A percentile compares a stretch with the other conserved stretches of the same genome.
Evolutionary conservation across 345 rosid genomes (phyloP).

Genomic region (Abelmoschus esculentus): DNA sequence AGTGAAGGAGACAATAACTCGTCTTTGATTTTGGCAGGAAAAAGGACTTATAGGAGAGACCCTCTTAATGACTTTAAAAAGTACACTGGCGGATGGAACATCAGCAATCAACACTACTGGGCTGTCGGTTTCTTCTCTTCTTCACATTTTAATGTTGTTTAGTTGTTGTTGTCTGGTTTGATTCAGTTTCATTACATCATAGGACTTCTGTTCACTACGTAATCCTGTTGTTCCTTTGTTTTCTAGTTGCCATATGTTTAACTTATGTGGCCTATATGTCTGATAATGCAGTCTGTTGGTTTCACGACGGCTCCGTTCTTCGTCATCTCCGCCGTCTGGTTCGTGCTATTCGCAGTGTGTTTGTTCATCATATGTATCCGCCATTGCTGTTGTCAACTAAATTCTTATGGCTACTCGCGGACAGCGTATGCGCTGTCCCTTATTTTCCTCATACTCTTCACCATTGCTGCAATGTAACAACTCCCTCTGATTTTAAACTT

Average conservation of each 20-base stretch:
- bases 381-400: slow-evolving; percentile 65
- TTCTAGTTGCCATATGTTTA: no score
- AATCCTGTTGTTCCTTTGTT: no score
- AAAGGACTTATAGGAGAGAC: slow-evolving; percentile 59
- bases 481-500: not conserved
- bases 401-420: slow-evolving; percentile 74
- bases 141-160: not conserved
- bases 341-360: slow-evolving; percentile 51
- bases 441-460: slow-evolving; percentile 63
- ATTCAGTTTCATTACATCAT: no score
- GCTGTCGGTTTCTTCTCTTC: slow-evolving; percentile 52
- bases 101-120: slow-evolving; percentile 73
- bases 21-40: slow-evolving; percentile 59
- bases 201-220: no score
- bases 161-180: no score
- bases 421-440: slow-evolving; percentile 75
- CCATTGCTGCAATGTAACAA: slow-evolving; percentile 72
- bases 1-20: slow-evolving; percentile 17
- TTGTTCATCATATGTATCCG: slow-evolving; percentile 53
- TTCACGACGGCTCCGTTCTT: slow-evolving; percentile 69
- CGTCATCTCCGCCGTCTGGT: slow-evolving; percentile 59
- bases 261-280: not conserved
- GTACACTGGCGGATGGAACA: slow-evolving; percentile 87
- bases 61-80: slow-evolving; percentile 42
- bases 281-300: slow-evolving; percentile 68